Conservation (phyloP, 129 eudicot genomes). For the Artemisia tridentata region DNA sequence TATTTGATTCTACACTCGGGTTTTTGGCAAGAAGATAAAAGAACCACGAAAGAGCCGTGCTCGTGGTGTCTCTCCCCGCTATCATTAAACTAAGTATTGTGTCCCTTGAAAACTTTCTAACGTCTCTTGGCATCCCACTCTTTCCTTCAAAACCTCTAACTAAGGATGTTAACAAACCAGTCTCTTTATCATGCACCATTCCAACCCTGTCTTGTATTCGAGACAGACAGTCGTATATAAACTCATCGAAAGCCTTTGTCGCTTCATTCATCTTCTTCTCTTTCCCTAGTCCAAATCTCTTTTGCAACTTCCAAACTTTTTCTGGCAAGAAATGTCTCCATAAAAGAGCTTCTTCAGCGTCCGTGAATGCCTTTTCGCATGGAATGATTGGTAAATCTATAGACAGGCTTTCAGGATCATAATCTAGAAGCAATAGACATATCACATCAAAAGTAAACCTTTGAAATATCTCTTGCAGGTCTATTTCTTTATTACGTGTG, state of each 20-base stretch:
- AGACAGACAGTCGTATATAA: constrained; percentile 16
- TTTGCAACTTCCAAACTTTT: constrained; percentile 42
- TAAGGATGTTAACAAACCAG: not conserved
- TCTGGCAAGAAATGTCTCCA: constrained; percentile 49
- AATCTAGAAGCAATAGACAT: constrained; percentile 29
- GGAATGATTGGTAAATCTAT: constrained; percentile 32
- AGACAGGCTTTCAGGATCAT: constrained; percentile 44
- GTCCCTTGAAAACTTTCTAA: constrained; percentile 19
- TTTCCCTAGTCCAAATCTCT: constrained; percentile 44
- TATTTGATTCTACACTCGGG: not conserved
- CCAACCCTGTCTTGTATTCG: not conserved
- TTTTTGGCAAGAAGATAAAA: constrained; percentile 18
- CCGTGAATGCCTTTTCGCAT: constrained; percentile 41
- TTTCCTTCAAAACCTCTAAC: not conserved
- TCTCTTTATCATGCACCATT: not conserved
- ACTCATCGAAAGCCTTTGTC: constrained; percentile 30
- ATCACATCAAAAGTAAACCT: constrained; percentile 48
- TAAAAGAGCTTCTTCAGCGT: constrained; percentile 38
- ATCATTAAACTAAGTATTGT: not conserved
- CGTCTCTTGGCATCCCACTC: not conserved
- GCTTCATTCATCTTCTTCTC: constrained; percentile 46
- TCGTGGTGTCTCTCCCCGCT: constrained; percentile 22
- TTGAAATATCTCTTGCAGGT: constrained; percentile 53
- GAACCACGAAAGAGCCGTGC: constrained; percentile 28
- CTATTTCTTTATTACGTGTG: constrained; percentile 17